A percentile compares a stretch with the other conserved stretches of the same genome.
Conservation (phyloP, 2,329 filamentous ascomycete species). For the Trichoderma endophyticum region DNA sequence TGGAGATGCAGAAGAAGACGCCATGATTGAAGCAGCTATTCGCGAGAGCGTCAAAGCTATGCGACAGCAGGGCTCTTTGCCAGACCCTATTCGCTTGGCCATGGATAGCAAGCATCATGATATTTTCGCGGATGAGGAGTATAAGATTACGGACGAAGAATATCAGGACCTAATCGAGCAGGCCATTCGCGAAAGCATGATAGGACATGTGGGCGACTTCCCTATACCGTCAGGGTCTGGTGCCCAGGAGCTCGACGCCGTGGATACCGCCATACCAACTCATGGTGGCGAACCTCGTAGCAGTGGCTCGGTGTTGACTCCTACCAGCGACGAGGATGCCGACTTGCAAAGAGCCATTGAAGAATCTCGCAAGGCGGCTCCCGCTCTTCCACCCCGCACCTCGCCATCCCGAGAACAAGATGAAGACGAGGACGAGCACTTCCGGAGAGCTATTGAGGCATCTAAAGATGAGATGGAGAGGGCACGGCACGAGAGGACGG, state of each 20-base stretch:
- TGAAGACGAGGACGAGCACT: constrained; percentile 36
- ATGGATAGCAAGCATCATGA: constrained; percentile 27
- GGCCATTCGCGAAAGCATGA: constrained; percentile 53
- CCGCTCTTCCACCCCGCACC: constrained; percentile 14
- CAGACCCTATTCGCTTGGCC: constrained; percentile 23
- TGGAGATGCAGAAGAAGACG: constrained; percentile 68
- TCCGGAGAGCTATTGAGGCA: constrained; percentile 45
- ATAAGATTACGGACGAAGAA: constrained; percentile 54
- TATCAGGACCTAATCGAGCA: constrained; percentile 56
- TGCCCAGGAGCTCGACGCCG: constrained; percentile 21
- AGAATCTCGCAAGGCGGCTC: constrained; percentile 35
- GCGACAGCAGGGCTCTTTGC: constrained; percentile 30
- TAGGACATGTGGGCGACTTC: constrained; percentile 18
- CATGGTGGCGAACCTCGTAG: neutral
- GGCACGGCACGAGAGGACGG: constrained; percentile 46
- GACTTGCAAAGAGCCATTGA: constrained; percentile 41
- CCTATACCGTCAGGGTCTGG: constrained; percentile 23
- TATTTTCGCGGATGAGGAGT: constrained; percentile 40
- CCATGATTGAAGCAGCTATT: constrained; percentile 68
- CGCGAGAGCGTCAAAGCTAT: constrained; percentile 65
- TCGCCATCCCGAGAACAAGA: constrained; percentile 23
- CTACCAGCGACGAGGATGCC: constrained; percentile 38
- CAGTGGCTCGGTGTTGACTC: neutral
- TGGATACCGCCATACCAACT: neutral
- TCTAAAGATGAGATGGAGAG: constrained; percentile 44